Evolutionary conservation across 768 basidiomycete species (phyloP).

Genomic region (Rubroboletus pulcherrimus): DNA sequence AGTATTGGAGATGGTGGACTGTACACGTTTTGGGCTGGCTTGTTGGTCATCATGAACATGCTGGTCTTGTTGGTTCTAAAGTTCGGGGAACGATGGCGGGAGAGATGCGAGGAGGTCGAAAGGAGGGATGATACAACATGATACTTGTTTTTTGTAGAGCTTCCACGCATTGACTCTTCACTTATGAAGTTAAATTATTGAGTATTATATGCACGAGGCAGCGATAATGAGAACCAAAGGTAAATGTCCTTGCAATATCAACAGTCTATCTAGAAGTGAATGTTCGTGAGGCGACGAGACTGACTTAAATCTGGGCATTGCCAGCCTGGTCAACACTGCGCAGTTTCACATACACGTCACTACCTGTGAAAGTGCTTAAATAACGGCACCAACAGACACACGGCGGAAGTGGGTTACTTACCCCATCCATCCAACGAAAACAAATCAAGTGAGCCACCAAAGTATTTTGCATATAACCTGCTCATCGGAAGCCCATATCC

Average conservation of each 20-base stretch:
- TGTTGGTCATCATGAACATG: slow-evolving; percentile 50
- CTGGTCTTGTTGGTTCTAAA: slow-evolving; percentile 55
- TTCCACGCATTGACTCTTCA: neutral
- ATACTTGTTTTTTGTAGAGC: neutral
- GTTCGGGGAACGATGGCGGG: slow-evolving; percentile 61
- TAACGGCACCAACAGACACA: neutral
- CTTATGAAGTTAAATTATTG: slow-evolving; percentile 2
- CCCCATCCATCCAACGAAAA: slow-evolving; percentile 85
- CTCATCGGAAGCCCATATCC: slow-evolving; percentile 88
- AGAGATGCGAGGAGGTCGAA: slow-evolving; percentile 45
- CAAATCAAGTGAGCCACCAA: slow-evolving; percentile 81
- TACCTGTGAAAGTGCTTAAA: slow-evolving; percentile 30
- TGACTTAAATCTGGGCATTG: slow-evolving; percentile 43
- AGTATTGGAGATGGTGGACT: slow-evolving; percentile 29
- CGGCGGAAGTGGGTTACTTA: slow-evolving; percentile 27
- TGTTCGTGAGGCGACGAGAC: neutral
- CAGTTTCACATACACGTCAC: slow-evolving; percentile 53
- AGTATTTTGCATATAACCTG: slow-evolving; percentile 73
- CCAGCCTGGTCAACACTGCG: slow-evolving; percentile 50
- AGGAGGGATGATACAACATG: slow-evolving; percentile 3
- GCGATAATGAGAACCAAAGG: neutral
- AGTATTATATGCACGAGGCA: neutral
- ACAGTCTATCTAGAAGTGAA: neutral
- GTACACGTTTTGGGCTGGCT: slow-evolving; percentile 42
- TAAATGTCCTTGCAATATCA: neutral